Base-by-base conservation (phyloP, 2,329 filamentous ascomycete species). In the Ilyonectria sp. region DNA sequence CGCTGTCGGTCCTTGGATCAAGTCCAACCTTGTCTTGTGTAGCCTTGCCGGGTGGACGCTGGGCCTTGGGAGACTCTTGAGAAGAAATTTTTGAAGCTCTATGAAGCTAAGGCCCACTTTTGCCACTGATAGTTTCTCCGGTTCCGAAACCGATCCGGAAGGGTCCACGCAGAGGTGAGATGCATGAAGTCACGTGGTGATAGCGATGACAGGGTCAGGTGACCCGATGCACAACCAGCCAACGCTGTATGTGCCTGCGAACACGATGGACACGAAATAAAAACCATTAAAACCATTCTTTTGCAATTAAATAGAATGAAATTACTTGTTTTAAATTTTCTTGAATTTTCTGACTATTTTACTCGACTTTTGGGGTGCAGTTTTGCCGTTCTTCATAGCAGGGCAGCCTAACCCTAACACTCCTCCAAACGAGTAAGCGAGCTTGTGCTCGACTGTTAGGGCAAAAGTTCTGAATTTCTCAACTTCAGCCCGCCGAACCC, bases 401-500 rank as follows among this genome's bases (percentile, higher is more conserved):
- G 82, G 82, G 82, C 79, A 82, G 78, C 47, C 69, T 76, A 82
- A 75, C 82, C 82, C 82, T 83, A 83, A 82, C 60, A 55, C 71
- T 60, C 74, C 75, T 65, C 76, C 75, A 76, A 80, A 77, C 68
- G 68, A 77, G 83, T 84, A 85, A 85, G 83, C 82, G 82, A 85
- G 79, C 76, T 80, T 84, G 80, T 77, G 74, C 77, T 75, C 71
- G 75, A 69, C 71, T 76, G 79, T 82, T 82, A 78, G 79, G 78
- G 78, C 77, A 82, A 81, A 82, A 83, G 79, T 84, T 85, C 82
- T 79, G 81, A 83, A 83, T 82, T 82, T 83, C 79, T 81, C 80
- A 80, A 80, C 78, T 79, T 76, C 82, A 85, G 81, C 80, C 81
- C 80, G 80, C 81, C 79, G 79, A 81, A 82, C 80, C 80, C 81